Conservation (phyloP, 2,329 filamentous ascomycete genomes). For the Bipolaris bicolor region DNA sequence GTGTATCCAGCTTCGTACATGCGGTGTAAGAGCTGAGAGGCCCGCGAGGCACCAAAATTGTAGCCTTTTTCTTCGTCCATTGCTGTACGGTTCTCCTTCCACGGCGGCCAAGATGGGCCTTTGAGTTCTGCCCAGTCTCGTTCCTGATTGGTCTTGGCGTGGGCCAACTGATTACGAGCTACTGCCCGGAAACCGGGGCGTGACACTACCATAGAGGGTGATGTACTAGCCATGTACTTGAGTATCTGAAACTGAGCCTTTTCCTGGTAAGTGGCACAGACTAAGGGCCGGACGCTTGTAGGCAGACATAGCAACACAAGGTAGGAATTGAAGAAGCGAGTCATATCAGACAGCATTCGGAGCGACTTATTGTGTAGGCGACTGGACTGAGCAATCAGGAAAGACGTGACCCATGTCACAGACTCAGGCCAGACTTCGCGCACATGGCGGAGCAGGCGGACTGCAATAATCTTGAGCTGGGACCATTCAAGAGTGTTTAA, state of each 20-base stretch:
- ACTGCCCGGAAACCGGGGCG: constrained; percentile 64
- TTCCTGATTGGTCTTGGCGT: constrained; percentile 62
- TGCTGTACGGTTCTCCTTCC: constrained; percentile 66
- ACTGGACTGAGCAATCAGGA: constrained; percentile 34
- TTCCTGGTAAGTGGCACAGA: constrained; percentile 58
- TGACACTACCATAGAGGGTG: constrained; percentile 62
- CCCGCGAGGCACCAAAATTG: constrained; percentile 63
- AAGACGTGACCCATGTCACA: constrained; percentile 39
- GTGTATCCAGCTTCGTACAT: constrained; percentile 67
- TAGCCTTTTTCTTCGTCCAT: constrained; percentile 64
- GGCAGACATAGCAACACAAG: constrained; percentile 58
- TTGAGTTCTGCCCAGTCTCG: constrained; percentile 65
- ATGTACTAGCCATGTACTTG: constrained; percentile 61
- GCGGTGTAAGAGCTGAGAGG: constrained; percentile 60
- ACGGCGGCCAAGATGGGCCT: constrained; percentile 68
- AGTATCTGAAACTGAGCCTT: constrained; percentile 64
- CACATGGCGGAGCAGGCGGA: constrained; percentile 41
- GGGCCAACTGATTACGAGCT: constrained; percentile 62
- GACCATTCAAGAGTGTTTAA: constrained; percentile 29
- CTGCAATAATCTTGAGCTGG: constrained; percentile 29
- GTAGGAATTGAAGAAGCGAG: constrained; percentile 56
- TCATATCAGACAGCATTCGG: constrained; percentile 31
- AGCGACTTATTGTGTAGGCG: constrained; percentile 22
- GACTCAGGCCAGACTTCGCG: constrained; percentile 40
- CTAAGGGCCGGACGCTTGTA: constrained; percentile 56